phyloP scores from a whole-genome alignment of 106 monocot species.

The Dioscorea alata region DNA sequence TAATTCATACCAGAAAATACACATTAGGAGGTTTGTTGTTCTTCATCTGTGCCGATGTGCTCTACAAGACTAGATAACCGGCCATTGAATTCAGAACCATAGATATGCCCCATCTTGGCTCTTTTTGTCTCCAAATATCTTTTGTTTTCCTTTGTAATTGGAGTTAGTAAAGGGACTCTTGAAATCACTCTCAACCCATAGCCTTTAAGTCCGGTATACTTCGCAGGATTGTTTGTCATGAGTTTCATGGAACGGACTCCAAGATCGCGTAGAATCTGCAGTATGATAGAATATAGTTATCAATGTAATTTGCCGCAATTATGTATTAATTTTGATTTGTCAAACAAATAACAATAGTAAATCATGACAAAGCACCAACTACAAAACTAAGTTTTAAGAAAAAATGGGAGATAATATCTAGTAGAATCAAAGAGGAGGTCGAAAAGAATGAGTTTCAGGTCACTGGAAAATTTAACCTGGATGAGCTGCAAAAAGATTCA shows the following conservation, averaged over 20 bases:
- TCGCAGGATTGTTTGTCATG: conserved; percentile 61
- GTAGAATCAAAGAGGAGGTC: background rate
- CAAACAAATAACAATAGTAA: background rate
- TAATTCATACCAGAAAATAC: too few species aligned
- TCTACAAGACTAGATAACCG: conserved; percentile 1
- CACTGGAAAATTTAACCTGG: too few species aligned
- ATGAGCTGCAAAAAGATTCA: background rate
- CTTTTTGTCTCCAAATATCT: conserved; percentile 59
- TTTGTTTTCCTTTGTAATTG: conserved; percentile 51
- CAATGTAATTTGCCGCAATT: background rate
- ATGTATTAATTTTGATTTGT: background rate
- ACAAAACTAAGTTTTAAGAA: background rate
- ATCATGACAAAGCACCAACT: background rate
- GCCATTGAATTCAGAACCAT: conserved; percentile 28
- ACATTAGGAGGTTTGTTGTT: background rate
- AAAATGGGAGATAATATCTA: background rate
- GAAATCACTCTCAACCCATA: conserved; percentile 43
- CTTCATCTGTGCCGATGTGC: background rate
- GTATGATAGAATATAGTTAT: background rate
- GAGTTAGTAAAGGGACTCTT: conserved; percentile 40
- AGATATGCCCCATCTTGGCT: conserved; percentile 57
- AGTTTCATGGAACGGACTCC: conserved; percentile 50
- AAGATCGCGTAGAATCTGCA: conserved; percentile 52
- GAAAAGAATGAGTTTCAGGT: background rate
- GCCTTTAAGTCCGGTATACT: conserved; percentile 50